Evolutionary conservation across 2,329 filamentous ascomycete genomes (phyloP), one percentile per base, ranked within the genome.

Genomic region (Aspergillus arachidicola): DNA sequence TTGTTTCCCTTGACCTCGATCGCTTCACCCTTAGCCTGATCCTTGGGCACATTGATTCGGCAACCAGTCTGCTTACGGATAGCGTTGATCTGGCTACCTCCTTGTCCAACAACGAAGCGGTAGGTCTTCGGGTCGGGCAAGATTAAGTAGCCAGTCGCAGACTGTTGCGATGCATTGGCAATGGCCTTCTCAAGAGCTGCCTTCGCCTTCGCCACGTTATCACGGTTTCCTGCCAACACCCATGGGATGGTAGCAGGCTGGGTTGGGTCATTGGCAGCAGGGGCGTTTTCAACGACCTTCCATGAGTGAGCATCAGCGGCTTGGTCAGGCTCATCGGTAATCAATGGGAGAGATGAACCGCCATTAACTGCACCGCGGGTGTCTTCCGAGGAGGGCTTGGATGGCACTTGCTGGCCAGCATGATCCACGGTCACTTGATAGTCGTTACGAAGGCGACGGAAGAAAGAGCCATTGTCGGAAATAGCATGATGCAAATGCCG

Each of bases 21-120:
- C 4, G 94, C 92, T 78, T 97, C 94, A 26, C 84, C 85, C 69
- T 82, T 80, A 43, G 83, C 83, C 78, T 96, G 91, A 73, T 92
- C 90, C 69, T 92, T 89, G 26, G 95, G 95, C 46, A 99, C 94
- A 68, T 94, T 93, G 76, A 99, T 96, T 81, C 91, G 93, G 80
- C 94, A 97, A 60, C 91, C 92, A 58, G 93, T 97, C 83, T 95
- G 89, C 82, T 92, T 93, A 70, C 95, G 89, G 76, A 99, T 97
- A 48, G 88, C 83, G 80, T 97, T 97, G 77, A 99, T 96, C 79
- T 94, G 94, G 78, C 88, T 91, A 63, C 95, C 95, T 64, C 91
- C 91, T 68, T 90, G 89, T 5, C 95, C 95, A 70, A 99, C 93
- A 56, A 99, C 92, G 68, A 91, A 91, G 66, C 94, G 88, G 83